Conservation (phyloP, 768 basidiomycete species). For the Macrolepiota albuminosa region DNA sequence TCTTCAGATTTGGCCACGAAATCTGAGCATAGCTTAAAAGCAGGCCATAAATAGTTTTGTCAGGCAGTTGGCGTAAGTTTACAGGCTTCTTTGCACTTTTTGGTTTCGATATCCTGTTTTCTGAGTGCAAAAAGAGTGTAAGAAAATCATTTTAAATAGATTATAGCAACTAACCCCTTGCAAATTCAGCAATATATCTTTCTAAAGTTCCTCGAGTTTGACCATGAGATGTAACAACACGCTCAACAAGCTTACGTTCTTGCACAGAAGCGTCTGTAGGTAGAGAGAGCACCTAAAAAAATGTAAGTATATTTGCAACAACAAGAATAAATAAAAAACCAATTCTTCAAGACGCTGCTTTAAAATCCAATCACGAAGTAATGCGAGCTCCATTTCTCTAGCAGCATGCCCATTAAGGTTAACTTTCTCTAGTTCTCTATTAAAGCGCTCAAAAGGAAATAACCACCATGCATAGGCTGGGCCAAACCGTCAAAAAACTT, state of each 20-base stretch:
- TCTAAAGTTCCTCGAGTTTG: too few relatives aligned
- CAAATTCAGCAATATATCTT: neutral
- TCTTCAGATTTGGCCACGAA: neutral
- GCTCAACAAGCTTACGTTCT: too few relatives aligned
- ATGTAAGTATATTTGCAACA: too few relatives aligned
- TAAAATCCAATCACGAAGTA: neutral
- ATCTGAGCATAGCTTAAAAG: neutral
- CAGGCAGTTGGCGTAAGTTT: neutral
- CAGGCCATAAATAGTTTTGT: neutral
- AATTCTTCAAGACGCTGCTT: neutral
- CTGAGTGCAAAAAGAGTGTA: neutral
- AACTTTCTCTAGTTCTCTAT: neutral
- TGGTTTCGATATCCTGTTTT: neutral
- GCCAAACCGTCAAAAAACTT: neutral
- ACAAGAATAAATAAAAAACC: too few relatives aligned
- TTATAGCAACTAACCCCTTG: neutral
- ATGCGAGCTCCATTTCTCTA: neutral
- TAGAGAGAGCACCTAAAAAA: too few relatives aligned
- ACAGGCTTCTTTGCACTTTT: neutral
- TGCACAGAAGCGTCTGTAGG: too few relatives aligned
- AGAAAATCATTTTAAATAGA: too few relatives aligned
- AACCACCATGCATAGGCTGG: neutral
- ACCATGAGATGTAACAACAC: too few relatives aligned
- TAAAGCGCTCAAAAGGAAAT: neutral
- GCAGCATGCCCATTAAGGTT: neutral